Percentiles rank a stretch among this genome's conserved stretches.
These are phyloP conservation scores for Dothideomycetes sp. DNA, from an alignment of 2,329 filamentous ascomycete genomes.

Conservation along the genomic window DNA sequence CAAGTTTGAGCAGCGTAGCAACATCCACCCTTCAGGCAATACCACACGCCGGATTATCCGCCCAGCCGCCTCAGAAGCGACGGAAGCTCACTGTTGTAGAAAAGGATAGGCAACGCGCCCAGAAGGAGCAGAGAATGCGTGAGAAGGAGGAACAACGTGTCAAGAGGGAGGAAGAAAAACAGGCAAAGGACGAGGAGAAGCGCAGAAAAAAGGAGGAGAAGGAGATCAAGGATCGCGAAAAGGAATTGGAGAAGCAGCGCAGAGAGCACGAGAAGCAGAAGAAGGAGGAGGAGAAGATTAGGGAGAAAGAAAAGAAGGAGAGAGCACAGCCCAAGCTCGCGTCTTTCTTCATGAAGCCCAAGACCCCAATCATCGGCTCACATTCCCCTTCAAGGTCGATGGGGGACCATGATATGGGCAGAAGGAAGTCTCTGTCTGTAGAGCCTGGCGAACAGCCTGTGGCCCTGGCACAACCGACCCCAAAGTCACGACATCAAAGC, in stretches of 20 bases:
- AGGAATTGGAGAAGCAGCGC: conserved; percentile 36
- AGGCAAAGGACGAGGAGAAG: conserved; percentile 18
- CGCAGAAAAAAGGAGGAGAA: conserved; percentile 30
- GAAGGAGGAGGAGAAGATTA: conserved; percentile 15
- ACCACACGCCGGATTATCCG: conserved; percentile 4
- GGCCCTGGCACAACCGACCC: background rate
- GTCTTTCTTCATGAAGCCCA: conserved; percentile 16
- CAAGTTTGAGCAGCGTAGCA: conserved; percentile 19
- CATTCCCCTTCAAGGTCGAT: conserved; percentile 9
- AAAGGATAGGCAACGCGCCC: conserved; percentile 26
- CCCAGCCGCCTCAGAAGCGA: conserved; percentile 20
- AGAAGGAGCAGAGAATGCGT: conserved; percentile 27
- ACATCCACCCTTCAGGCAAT: conserved; percentile 8
- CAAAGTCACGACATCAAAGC: conserved; percentile 1
- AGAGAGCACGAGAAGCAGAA: conserved; percentile 28
- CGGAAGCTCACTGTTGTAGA: conserved; percentile 32
- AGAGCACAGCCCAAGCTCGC: conserved; percentile 20
- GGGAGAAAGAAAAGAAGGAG: background rate
- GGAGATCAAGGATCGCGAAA: conserved; percentile 29
- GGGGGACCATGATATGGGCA: background rate
- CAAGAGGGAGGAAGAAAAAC: conserved; percentile 15
- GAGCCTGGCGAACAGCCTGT: conserved; percentile 9
- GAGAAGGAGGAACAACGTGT: conserved; percentile 9
- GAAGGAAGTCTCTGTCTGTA: conserved; percentile 5
- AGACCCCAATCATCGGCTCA: conserved; percentile 10